These are phyloP conservation scores for Rhizophagus clarus DNA, from an alignment of 192 early-diverging fungal species.

Conservation along the genomic window DNA sequence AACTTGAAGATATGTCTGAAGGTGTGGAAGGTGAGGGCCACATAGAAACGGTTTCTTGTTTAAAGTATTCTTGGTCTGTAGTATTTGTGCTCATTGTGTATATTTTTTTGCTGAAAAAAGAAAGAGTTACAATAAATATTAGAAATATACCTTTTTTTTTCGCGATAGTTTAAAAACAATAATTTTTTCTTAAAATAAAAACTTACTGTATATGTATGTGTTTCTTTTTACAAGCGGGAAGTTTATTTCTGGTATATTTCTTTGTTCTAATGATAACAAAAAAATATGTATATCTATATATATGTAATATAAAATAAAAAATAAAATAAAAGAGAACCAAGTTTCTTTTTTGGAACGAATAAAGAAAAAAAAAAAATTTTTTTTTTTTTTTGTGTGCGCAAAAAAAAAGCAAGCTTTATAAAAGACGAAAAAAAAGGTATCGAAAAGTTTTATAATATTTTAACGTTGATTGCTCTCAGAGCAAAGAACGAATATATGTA, in stretches of 20 bases:
- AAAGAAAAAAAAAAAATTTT: not conserved
- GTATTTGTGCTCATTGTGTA: conserved; percentile 21
- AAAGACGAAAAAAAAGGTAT: not conserved
- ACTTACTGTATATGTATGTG: not conserved
- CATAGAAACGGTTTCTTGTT: conserved; percentile 25
- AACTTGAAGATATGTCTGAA: conserved; percentile 20
- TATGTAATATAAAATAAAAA: not conserved
- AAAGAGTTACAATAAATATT: not conserved
- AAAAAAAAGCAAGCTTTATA: not conserved
- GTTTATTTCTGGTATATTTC: not conserved
- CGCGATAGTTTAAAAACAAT: not conserved
- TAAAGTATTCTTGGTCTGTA: not conserved
- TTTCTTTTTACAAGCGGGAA: not conserved
- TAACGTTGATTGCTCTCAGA: conserved; percentile 31
- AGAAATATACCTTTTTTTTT: not conserved
- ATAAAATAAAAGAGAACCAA: not conserved
- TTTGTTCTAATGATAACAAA: not conserved
- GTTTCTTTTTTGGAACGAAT: not conserved
- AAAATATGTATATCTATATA: not conserved
- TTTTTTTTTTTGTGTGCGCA: not conserved
- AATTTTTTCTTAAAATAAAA: not conserved
- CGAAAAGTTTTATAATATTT: not conserved
- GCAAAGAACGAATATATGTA: conserved; percentile 20
- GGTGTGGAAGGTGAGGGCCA: conserved; percentile 12
- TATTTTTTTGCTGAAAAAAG: not conserved